Conservation (phyloP, 1,284 basidiomycete species). For the Leccinum fuscescens region DNA sequence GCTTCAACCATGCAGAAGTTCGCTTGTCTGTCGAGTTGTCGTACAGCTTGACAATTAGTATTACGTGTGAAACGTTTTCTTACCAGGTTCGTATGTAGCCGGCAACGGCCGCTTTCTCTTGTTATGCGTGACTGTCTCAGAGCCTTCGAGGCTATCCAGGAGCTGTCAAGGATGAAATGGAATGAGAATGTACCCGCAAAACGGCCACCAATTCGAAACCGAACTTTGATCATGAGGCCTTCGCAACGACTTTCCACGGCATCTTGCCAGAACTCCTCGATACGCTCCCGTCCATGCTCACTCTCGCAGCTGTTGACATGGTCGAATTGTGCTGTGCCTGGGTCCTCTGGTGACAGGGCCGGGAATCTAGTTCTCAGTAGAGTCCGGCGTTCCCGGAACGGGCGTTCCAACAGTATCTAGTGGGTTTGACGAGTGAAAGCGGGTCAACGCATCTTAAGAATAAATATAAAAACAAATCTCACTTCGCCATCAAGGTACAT, state of each 20-base stretch:
- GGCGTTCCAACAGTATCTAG: slow-evolving; percentile 67
- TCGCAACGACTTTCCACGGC: slow-evolving; percentile 85
- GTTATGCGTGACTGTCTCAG: slow-evolving; percentile 32
- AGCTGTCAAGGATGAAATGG: slow-evolving; percentile 42
- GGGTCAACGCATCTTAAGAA: background rate
- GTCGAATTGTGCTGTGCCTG: slow-evolving; percentile 63
- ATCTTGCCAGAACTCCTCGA: slow-evolving; percentile 78
- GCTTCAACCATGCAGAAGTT: slow-evolving; percentile 78
- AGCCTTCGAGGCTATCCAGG: slow-evolving; percentile 51
- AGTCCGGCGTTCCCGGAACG: slow-evolving; percentile 73
- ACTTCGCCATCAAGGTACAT: slow-evolving; percentile 85
- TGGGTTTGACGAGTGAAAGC: background rate
- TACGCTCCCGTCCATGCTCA: slow-evolving; percentile 55
- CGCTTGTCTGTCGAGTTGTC: slow-evolving; percentile 54
- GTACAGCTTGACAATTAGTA: background rate
- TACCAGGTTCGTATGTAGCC: slow-evolving; percentile 88
- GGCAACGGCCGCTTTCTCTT: slow-evolving; percentile 70
- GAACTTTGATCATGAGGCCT: slow-evolving; percentile 91
- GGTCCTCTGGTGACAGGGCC: slow-evolving; percentile 45
- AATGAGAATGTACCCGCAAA: background rate
- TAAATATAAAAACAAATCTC: slow-evolving; percentile 18
- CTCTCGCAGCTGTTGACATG: slow-evolving; percentile 82
- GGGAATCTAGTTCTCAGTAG: slow-evolving; percentile 63
- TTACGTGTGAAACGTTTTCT: slow-evolving; percentile 12
- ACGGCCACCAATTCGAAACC: slow-evolving; percentile 18